These are phyloP conservation scores for Nemania diffusa DNA, from an alignment of 2,329 filamentous ascomycete genomes.

Conservation along the genomic window DNA sequence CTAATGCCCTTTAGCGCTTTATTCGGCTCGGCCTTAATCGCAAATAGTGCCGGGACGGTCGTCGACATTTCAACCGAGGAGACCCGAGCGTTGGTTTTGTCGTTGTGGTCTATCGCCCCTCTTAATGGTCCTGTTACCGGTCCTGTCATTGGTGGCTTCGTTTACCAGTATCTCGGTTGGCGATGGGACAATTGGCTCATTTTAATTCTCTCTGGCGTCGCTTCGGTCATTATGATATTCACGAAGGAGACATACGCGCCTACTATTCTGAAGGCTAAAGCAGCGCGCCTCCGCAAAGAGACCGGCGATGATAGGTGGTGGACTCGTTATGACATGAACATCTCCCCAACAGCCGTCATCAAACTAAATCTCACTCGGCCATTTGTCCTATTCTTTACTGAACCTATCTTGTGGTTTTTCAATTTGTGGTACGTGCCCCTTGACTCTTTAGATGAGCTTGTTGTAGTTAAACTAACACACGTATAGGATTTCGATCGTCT, in stretches of 20 bases:
- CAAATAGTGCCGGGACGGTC: conserved; percentile 83
- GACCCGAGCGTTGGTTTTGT: conserved; percentile 83
- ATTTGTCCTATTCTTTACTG: conserved; percentile 79
- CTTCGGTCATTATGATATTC: conserved; percentile 66
- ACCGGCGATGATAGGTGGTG: conserved; percentile 78
- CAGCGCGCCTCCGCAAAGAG: conserved; percentile 71
- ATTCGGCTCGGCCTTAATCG: conserved; percentile 82
- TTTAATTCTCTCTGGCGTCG: conserved; percentile 74
- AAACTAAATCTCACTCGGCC: conserved; percentile 81
- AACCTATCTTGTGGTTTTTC: conserved; percentile 82
- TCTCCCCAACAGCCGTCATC: conserved; percentile 72
- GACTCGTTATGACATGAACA: conserved; percentile 80
- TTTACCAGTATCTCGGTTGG: conserved; percentile 83
- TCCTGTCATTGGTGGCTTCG: conserved; percentile 83
- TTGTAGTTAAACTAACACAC: conserved; percentile 12
- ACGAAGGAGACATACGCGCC: conserved; percentile 83
- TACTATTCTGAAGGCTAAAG: conserved; percentile 73
- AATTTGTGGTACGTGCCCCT: conserved; percentile 65
- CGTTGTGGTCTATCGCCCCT: conserved; percentile 84
- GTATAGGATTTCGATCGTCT: conserved; percentile 79
- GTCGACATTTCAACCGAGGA: conserved; percentile 86
- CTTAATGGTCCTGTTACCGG: conserved; percentile 74
- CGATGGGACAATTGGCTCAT: conserved; percentile 87
- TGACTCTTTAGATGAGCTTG: conserved; percentile 5
- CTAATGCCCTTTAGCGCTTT: conserved; percentile 60